Conservation (phyloP, 768 basidiomycete species). For the Leccinum ochraceum region DNA sequence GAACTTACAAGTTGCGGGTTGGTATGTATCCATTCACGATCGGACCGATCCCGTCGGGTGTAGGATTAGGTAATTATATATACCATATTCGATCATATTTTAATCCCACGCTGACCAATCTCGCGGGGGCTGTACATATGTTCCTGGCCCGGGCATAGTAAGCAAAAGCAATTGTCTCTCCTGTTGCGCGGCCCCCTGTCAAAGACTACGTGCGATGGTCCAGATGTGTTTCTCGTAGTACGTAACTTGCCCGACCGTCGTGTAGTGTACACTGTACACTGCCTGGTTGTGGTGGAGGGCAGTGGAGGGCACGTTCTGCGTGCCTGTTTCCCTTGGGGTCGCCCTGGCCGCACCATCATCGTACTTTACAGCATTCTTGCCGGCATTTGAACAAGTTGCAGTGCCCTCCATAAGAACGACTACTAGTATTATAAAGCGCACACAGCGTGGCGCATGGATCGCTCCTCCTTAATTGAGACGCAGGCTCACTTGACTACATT, state of each 20-base stretch:
- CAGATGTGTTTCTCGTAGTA: background rate
- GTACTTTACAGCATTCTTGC: background rate
- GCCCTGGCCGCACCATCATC: background rate
- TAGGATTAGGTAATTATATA: background rate
- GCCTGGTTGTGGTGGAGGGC: background rate
- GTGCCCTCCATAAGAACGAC: background rate
- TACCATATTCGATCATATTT: background rate
- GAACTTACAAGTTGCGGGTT: background rate
- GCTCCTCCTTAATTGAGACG: background rate
- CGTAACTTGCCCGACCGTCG: background rate
- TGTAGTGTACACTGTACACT: background rate
- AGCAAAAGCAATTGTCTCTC: background rate
- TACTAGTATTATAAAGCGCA: background rate
- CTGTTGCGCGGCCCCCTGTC: background rate
- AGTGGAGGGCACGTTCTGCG: background rate
- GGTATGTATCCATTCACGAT: constrained; percentile 1
- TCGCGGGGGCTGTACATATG: background rate
- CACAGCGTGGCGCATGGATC: background rate
- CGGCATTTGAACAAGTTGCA: background rate
- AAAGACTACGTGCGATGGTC: background rate
- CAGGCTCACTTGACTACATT: background rate
- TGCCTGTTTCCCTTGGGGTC: background rate
- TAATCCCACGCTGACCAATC: background rate
- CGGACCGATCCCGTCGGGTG: constrained; percentile 7
- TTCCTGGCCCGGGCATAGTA: background rate